Conservation (phyloP, 345 rosid genomes). For the Citrus glauca region DNA sequence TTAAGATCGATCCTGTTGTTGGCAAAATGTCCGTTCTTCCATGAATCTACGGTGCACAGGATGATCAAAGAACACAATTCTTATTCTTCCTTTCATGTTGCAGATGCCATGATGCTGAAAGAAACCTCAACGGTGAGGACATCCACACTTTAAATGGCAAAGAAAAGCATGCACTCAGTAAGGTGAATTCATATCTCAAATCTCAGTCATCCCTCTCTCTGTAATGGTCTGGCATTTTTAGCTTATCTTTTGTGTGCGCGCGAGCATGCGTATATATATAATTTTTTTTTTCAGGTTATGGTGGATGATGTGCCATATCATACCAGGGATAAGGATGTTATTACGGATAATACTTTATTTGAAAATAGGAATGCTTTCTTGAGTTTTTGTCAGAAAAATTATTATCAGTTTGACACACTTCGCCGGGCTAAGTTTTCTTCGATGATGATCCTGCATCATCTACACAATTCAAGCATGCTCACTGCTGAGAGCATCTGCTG, state of each 20-base stretch:
- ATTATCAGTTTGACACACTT: constrained; percentile 59
- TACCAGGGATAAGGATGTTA: constrained; percentile 47
- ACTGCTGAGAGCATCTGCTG: constrained; percentile 23
- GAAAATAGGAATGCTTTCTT: constrained; percentile 54
- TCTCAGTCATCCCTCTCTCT: not conserved
- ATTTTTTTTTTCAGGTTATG: constrained; percentile 26
- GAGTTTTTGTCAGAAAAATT: constrained; percentile 46
- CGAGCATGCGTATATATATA: too few species aligned
- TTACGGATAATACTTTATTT: constrained; percentile 35
- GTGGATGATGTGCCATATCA: constrained; percentile 37
- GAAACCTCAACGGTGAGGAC: constrained; percentile 19
- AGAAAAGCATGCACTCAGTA: constrained; percentile 50
- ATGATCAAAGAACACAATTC: not conserved
- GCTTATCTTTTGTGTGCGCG: not conserved
- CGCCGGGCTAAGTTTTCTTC: constrained; percentile 74
- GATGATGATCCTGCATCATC: constrained; percentile 71
- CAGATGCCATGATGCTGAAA: constrained; percentile 51
- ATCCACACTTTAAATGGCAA: constrained; percentile 22
- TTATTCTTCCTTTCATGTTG: not conserved
- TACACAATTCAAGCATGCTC: constrained; percentile 24
- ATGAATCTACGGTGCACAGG: not conserved
- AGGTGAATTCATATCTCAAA: constrained; percentile 31
- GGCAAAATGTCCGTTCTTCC: not conserved
- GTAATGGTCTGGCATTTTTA: not conserved
- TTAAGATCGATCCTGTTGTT: not conserved